Conservation (phyloP, 208 protist genomes). For the Crithidia brevicula region DNA sequence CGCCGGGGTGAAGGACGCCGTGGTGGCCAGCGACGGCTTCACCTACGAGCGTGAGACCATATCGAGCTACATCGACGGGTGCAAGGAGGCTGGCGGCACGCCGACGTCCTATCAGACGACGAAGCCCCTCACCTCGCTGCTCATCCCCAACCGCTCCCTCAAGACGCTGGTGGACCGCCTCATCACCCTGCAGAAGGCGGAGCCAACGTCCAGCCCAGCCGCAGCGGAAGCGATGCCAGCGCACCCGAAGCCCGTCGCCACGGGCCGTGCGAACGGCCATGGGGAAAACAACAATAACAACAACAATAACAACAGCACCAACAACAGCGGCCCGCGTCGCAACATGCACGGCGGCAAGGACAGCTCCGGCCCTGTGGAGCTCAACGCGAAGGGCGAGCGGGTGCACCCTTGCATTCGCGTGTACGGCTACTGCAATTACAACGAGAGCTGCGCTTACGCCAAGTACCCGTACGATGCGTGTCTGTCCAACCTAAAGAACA, state of each 20-base stretch:
- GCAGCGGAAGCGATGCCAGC: constrained; percentile 11
- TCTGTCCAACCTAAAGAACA: constrained; percentile 88
- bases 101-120: constrained; percentile 79
- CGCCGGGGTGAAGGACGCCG: constrained; percentile 77
- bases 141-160: constrained; percentile 84
- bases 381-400: constrained; percentile 63
- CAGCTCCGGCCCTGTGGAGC: constrained; percentile 31
- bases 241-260: constrained; percentile 19
- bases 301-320: constrained; percentile 8
- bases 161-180: constrained; percentile 82
- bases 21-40: constrained; percentile 90
- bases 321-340: constrained; percentile 19
- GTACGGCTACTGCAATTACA: constrained; percentile 92
- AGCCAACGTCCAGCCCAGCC: constrained; percentile 12
- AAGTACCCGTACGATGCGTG: constrained; percentile 90
- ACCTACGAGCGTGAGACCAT: constrained; percentile 92
- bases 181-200: constrained; percentile 33
- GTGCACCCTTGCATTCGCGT: constrained; percentile 90
- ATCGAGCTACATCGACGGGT: constrained; percentile 69
- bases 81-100: constrained; percentile 46
- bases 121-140: constrained; percentile 59
- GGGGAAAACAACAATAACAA: constrained; percentile 7
- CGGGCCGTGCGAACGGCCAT: constrained; percentile 13
- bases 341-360: constrained; percentile 27
- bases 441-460: constrained; percentile 82